Conservation (phyloP, 305 asterid genomes). For the Fraxinus velutina region DNA sequence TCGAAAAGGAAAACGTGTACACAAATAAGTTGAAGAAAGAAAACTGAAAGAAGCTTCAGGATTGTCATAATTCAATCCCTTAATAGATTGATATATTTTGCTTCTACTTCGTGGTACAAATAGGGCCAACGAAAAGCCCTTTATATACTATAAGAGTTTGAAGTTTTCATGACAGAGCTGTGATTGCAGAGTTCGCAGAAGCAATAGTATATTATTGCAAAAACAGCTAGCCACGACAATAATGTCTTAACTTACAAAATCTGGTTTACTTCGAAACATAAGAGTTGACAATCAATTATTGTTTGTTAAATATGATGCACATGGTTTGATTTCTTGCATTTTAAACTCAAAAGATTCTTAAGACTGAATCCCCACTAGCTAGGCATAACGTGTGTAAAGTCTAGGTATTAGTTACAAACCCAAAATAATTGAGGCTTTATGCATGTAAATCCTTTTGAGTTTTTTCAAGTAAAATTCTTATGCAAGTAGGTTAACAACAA, state of each 20-base stretch:
- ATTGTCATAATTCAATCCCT: constrained; percentile 24
- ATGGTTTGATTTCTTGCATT: neutral
- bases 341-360: neutral
- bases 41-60: constrained; percentile 23
- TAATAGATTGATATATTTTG: neutral
- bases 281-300: neutral
- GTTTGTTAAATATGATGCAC: neutral
- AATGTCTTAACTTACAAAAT: neutral
- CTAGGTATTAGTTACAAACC: too few relatives aligned
- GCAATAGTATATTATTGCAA: neutral
- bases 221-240: neutral
- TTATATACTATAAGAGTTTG: neutral
- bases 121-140: neutral
- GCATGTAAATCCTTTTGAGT: neutral
- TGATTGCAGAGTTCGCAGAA: neutral
- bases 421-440: neutral
- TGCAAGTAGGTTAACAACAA: neutral
- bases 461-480: neutral
- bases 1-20: neutral
- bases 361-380: neutral
- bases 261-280: neutral
- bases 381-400: neutral
- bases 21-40: constrained; percentile 22
- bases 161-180: neutral
- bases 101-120: neutral